phyloP scores from a whole-genome alignment of 371 early-diverging fungal genomes.

The Zychaea mexicana region DNA sequence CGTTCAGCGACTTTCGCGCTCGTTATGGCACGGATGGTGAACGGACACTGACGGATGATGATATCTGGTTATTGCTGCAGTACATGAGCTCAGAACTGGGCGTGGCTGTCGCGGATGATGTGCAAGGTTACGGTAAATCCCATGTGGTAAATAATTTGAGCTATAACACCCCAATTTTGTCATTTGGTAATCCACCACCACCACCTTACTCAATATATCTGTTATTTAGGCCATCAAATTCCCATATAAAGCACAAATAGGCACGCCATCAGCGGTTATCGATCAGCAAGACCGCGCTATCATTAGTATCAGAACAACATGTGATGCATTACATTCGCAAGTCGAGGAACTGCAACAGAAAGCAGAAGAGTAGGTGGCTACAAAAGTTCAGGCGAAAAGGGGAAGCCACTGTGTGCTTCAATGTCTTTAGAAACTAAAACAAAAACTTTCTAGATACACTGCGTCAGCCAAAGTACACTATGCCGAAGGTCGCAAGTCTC shows the following conservation, averaged over 20 bases:
- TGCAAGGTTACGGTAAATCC: slow-evolving; percentile 32
- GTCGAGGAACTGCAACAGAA: slow-evolving; percentile 49
- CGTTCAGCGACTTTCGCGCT: slow-evolving; percentile 36
- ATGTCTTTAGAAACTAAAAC: neutral
- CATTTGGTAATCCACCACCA: too few species aligned
- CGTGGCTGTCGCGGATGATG: slow-evolving; percentile 29
- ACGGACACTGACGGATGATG: slow-evolving; percentile 32
- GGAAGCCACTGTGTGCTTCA: neutral
- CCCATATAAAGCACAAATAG: slow-evolving; percentile 18
- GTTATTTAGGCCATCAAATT: slow-evolving; percentile 36
- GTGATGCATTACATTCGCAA: slow-evolving; percentile 46
- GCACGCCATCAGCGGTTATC: slow-evolving; percentile 22
- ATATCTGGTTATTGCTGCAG: slow-evolving; percentile 30
- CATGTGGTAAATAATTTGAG: slow-evolving; percentile 16
- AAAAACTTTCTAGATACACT: slow-evolving; percentile 14
- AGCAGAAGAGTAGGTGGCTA: slow-evolving; percentile 34
- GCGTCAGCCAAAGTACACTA: slow-evolving; percentile 20
- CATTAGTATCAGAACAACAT: slow-evolving; percentile 47
- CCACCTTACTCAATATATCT: too few species aligned
- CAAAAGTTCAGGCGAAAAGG: neutral
- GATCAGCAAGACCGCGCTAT: slow-evolving; percentile 52
- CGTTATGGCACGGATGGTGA: slow-evolving; percentile 21
- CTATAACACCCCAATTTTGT: neutral
- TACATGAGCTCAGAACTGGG: slow-evolving; percentile 35
- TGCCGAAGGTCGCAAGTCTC: slow-evolving; percentile 31